phyloP scores from a whole-genome alignment of 352 stramenopile species.

The Phytophthora palmivora region DNA sequence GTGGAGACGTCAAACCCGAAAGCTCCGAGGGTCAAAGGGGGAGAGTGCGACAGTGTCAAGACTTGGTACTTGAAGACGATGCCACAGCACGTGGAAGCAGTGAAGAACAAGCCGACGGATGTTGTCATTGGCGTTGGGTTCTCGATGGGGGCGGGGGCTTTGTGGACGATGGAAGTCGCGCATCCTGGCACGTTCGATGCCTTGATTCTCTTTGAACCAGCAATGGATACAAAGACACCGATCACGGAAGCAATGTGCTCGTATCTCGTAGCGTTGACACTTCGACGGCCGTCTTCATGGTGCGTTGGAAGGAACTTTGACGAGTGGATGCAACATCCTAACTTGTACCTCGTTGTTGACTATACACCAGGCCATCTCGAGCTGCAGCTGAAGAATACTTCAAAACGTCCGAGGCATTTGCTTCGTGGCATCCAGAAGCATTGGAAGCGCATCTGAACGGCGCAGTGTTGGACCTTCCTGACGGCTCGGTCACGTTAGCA shows the following conservation, averaged over 20 bases:
- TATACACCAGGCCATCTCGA: slow-evolving; percentile 16
- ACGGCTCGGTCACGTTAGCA: slow-evolving; percentile 34
- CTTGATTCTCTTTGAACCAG: slow-evolving; percentile 50
- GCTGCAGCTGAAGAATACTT: slow-evolving; percentile 35
- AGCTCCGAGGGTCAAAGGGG: slow-evolving; percentile 15
- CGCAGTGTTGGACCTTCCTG: slow-evolving; percentile 19
- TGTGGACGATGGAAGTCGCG: slow-evolving; percentile 40
- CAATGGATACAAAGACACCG: slow-evolving; percentile 31
- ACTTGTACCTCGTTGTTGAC: slow-evolving; percentile 1
- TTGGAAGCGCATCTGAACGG: slow-evolving; percentile 31
- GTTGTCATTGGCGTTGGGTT: slow-evolving; percentile 50
- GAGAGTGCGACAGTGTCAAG: slow-evolving; percentile 22
- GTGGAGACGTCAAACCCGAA: slow-evolving; percentile 28
- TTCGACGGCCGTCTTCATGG: slow-evolving; percentile 33
- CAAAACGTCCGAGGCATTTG: slow-evolving; percentile 12
- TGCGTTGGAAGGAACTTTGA: not conserved
- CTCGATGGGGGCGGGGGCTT: slow-evolving; percentile 44
- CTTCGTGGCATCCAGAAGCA: slow-evolving; percentile 31
- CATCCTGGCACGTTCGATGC: slow-evolving; percentile 51
- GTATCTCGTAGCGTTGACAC: slow-evolving; percentile 33
- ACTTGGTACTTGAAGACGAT: slow-evolving; percentile 21
- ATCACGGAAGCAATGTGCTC: slow-evolving; percentile 27
- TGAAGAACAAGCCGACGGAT: slow-evolving; percentile 16
- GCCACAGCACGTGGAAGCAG: slow-evolving; percentile 2
- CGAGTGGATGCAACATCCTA: too few relatives aligned